Percentiles rank a stretch among this genome's conserved stretches.
Evolutionary conservation across 2,329 filamentous ascomycete species (phyloP).

Genomic region (Paraphaeosphaeria minitans): DNA sequence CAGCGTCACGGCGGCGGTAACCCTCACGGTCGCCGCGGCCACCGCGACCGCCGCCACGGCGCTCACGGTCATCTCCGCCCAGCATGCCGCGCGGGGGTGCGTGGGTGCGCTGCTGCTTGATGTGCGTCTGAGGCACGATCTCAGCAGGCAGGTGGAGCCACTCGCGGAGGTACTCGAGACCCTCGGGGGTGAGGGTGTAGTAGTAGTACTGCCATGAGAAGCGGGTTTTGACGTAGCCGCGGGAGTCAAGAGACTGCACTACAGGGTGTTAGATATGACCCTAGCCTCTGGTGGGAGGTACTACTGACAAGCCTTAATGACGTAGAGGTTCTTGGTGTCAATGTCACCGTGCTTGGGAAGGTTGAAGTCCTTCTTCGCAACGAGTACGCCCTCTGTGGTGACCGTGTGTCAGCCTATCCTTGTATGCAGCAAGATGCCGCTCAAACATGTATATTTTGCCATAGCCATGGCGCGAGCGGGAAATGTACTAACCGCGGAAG

Average conservation of each 20-base stretch:
- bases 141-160: constrained; percentile 99
- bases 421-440: constrained; percentile 41
- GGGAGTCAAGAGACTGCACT: constrained; percentile 91
- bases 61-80: constrained; percentile 78
- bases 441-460: constrained; percentile 40
- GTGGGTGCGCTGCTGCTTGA: constrained; percentile 99
- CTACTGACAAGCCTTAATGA: constrained; percentile 84
- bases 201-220: constrained; percentile 84
- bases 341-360: constrained; percentile 96
- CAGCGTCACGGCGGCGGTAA: constrained; percentile 86
- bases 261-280: constrained; percentile 19
- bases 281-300: background rate
- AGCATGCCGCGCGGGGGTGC: constrained; percentile 98
- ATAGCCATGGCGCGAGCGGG: constrained; percentile 45
- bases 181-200: constrained; percentile 99
- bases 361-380: constrained; percentile 99
- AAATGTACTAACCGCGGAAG: constrained; percentile 50
- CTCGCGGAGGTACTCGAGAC: constrained; percentile 99
- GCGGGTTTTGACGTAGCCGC: constrained; percentile 99
- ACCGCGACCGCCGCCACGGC: constrained; percentile 68
- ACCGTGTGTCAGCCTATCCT: constrained; percentile 52
- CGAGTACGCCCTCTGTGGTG: constrained; percentile 75
- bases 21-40: constrained; percentile 71
- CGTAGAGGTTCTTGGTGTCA: constrained; percentile 99
- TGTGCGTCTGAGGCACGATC: constrained; percentile 99